Evolutionary conservation across 129 eudicot species (phyloP).

Genomic region (Saussurea involucrata): DNA sequence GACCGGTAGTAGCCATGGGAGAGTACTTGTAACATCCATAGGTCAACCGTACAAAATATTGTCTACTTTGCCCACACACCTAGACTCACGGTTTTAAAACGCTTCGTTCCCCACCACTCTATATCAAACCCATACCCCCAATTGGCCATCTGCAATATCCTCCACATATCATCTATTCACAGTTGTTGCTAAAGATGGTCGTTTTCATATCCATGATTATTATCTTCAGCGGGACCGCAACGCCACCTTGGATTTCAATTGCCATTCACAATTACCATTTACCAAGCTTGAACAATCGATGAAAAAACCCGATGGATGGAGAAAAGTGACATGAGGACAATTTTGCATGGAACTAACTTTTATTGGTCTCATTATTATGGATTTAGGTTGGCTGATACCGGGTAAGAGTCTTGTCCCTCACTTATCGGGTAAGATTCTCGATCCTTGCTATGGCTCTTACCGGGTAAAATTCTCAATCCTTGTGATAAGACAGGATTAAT

Average conservation of each 20-base stretch:
- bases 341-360: neutral
- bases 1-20: too few species aligned
- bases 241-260: neutral
- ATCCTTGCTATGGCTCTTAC: neutral
- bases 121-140: neutral
- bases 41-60: too few species aligned
- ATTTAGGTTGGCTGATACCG: too few species aligned
- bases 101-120: too few species aligned
- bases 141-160: neutral
- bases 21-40: too few species aligned
- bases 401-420: neutral
- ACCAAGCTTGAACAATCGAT: neutral
- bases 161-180: neutral
- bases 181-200: neutral
- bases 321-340: neutral
- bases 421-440: neutral
- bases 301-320: neutral
- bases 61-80: too few species aligned
- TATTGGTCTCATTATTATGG: neutral
- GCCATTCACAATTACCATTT: neutral
- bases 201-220: neutral
- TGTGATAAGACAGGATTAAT: neutral
- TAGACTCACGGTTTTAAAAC: too few species aligned
- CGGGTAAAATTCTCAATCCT: neutral
- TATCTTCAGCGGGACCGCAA: neutral